Conservation (phyloP, 148 eudicot species). For the Drosera capensis region DNA sequence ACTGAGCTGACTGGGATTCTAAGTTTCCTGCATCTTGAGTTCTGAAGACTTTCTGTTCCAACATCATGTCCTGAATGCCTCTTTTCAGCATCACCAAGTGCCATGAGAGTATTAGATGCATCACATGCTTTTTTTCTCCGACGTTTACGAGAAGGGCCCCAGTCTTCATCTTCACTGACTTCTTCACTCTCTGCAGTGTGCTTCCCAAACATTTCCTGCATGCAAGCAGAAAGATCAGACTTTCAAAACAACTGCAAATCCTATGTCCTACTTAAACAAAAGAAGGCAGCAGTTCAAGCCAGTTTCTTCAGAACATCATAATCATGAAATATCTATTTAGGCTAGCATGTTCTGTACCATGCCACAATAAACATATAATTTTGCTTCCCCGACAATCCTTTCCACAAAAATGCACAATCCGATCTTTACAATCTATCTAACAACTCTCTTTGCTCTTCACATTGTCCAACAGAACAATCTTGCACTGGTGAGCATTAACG, state of each 20-base stretch:
- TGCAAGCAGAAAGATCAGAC: constrained; percentile 4
- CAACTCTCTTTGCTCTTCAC: too few relatives aligned
- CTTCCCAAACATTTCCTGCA: constrained; percentile 94
- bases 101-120: constrained; percentile 57
- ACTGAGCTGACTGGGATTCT: constrained; percentile 62
- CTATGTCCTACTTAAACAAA: neutral
- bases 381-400: too few relatives aligned
- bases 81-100: constrained; percentile 36
- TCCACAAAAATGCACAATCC: too few relatives aligned
- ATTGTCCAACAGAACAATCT: too few relatives aligned
- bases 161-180: constrained; percentile 86
- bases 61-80: constrained; percentile 13
- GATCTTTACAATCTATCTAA: too few relatives aligned
- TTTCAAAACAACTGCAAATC: neutral
- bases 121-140: constrained; percentile 58
- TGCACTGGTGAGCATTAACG: too few relatives aligned
- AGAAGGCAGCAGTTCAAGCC: neutral
- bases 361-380: too few relatives aligned
- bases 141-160: constrained; percentile 69
- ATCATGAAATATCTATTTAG: neutral
- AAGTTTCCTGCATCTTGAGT: constrained; percentile 20
- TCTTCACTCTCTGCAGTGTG: constrained; percentile 38
- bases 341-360: too few relatives aligned
- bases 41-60: constrained; percentile 12
- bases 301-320: neutral